Base-by-base conservation (phyloP, 805 yeast genomes). In the Wickerhamiella qilinensis region DNA sequence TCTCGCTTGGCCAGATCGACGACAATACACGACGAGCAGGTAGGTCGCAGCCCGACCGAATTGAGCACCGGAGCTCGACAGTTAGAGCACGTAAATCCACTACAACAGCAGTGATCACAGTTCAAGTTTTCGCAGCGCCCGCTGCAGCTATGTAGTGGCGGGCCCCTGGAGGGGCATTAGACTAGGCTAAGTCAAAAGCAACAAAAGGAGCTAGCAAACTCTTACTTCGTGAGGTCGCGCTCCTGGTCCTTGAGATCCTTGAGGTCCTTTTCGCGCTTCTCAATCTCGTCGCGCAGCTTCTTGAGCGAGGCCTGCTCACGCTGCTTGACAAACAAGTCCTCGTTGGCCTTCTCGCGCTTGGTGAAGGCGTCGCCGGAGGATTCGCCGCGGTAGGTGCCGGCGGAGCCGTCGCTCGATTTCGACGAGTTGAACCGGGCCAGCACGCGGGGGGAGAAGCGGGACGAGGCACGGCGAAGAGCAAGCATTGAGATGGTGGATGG, bases 261-360 rank as follows among this genome's bases (percentile, higher is more conserved):
- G 18, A 50, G 43, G 42, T 51, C 52, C 46, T 50, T 42, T 49
- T 54, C 54, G 40, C 54, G 53, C 38, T 42, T 33, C 30, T 42
- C 43, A 37, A 55, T 47, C 52, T 54, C 57, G 28, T 39, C 46
- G 39, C 47, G 51, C 38, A 49, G 91, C 64, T 79, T 68, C 60
- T 77, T 73, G 59, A 85, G 68, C 54, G 78, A 72, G 58, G 79
- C 84, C 59, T 68, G 78, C 57, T 77, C 79, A 68, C 88, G 94
- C 57, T 80, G 94, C 65, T 83, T 77, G 63, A 74, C 82, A 62
- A 85, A 68, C 67, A 75, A 86, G 53, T 79, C 84, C 67, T 88
- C 98, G 57, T 76, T 77, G 46, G 94, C 94, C 64, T 73, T 78
- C 69, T 91, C 98, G 60, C 93, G 85, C 59, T 85, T 83, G 70